These are phyloP conservation scores for Dictyostelium citrinum DNA, from an alignment of 78 protist species.

Conservation along the genomic window DNA sequence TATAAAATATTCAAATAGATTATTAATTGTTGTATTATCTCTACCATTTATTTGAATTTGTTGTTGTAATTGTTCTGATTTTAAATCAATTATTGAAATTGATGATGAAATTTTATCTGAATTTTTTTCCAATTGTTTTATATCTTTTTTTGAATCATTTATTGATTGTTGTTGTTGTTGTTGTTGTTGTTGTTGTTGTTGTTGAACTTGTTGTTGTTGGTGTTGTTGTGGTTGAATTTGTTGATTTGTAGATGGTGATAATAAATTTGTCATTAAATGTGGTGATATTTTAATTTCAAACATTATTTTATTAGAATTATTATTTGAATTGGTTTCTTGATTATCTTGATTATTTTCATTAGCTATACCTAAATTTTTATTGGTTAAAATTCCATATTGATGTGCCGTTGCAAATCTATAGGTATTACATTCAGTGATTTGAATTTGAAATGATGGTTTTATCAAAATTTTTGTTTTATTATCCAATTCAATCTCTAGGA, in stretches of 20 bases:
- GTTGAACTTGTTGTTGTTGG: not conserved
- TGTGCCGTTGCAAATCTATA: constrained; percentile 12
- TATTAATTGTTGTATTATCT: not conserved
- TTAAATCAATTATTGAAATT: constrained; percentile 15
- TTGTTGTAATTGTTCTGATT: constrained; percentile 1
- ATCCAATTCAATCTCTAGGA: not conserved
- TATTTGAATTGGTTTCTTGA: not conserved
- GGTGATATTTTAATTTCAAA: constrained; percentile 17
- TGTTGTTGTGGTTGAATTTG: not conserved
- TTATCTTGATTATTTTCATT: not conserved
- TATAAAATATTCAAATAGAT: not conserved
- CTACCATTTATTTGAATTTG: not conserved
- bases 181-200: not conserved
- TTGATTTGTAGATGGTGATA: not conserved
- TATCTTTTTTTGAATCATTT: not conserved
- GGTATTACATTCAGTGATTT: not conserved
- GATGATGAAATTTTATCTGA: constrained; percentile 1
- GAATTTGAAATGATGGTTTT: not conserved
- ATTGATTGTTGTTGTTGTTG: not conserved
- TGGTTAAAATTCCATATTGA: not conserved
- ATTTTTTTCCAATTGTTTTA: not conserved
- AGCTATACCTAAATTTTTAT: not conserved
- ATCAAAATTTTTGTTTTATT: not conserved
- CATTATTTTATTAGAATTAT: not conserved
- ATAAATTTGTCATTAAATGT: constrained; percentile 2